Conservation (phyloP, 768 basidiomycete species). For the Calvatia gigantea region DNA sequence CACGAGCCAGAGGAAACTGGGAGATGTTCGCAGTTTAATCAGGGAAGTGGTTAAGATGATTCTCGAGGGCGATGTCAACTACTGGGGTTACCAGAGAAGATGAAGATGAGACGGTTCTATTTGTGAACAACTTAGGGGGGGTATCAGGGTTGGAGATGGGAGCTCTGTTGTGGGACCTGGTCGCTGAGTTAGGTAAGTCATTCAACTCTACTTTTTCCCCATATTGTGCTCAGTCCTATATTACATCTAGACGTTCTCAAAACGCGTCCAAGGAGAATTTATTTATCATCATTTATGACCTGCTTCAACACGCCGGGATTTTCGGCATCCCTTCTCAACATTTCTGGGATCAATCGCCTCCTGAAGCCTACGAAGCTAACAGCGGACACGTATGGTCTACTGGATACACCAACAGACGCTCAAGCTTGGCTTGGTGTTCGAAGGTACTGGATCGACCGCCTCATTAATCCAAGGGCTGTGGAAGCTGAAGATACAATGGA, state of each 20-base stretch:
- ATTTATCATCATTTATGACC: conserved; percentile 52
- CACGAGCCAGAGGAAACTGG: conserved; percentile 31
- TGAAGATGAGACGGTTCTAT: conserved; percentile 44
- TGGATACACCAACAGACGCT: conserved; percentile 42
- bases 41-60: conserved; percentile 41
- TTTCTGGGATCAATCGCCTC: conserved; percentile 27
- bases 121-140: conserved; percentile 56
- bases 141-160: conserved; percentile 50
- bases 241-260: conserved; percentile 22
- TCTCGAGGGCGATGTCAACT: conserved; percentile 18
- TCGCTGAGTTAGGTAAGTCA: conserved; percentile 39
- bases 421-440: conserved; percentile 36
- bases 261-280: conserved; percentile 38
- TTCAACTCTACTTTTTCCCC: neutral
- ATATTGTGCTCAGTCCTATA: too few relatives aligned
- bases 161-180: conserved; percentile 41
- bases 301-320: conserved; percentile 60
- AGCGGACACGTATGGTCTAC: conserved; percentile 25
- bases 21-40: conserved; percentile 26
- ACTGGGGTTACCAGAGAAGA: conserved; percentile 2
- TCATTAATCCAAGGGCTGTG: neutral
- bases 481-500: neutral
- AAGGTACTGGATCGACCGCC: conserved; percentile 22
- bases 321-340: conserved; percentile 48
- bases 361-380: conserved; percentile 1